Conservation (phyloP, 768 basidiomycete genomes). For the Mrakia frigida region DNA sequence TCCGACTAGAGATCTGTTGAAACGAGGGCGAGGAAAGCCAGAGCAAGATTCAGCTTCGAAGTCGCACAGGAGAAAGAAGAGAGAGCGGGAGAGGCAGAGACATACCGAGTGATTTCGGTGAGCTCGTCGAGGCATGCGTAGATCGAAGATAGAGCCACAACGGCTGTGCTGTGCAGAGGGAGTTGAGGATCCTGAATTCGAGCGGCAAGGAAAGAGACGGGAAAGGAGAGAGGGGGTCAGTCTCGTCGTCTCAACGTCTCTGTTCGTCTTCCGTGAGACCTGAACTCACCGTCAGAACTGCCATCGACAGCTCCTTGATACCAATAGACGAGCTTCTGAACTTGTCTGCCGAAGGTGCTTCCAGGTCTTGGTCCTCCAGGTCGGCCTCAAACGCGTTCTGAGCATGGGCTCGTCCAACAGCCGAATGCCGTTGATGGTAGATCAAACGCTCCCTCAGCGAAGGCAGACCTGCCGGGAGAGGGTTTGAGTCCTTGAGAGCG, state of each 20-base stretch:
- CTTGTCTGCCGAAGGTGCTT: background rate
- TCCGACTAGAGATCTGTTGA: background rate
- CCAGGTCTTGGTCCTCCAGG: background rate
- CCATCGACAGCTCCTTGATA: background rate
- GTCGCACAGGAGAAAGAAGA: background rate
- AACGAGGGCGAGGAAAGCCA: background rate
- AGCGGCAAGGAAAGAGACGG: background rate
- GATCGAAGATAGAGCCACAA: constrained; percentile 12
- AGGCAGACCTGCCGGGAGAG: constrained; percentile 49
- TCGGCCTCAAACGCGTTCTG: background rate
- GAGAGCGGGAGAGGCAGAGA: background rate
- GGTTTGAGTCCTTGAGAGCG: constrained; percentile 50
- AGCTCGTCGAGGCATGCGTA: constrained; percentile 6
- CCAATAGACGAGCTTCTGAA: background rate
- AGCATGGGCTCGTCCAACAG: background rate
- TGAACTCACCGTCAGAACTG: constrained; percentile 5
- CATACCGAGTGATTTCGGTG: constrained; percentile 7
- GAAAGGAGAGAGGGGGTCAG: background rate
- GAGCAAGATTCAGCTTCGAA: background rate
- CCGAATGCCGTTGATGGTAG: constrained; percentile 44
- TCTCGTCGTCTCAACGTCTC: background rate
- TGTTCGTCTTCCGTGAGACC: background rate
- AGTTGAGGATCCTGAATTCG: constrained; percentile 19
- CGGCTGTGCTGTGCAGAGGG: constrained; percentile 17
- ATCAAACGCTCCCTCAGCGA: constrained; percentile 50